These are phyloP conservation scores for Onygena corvina DNA, from an alignment of 2,329 filamentous ascomycete genomes.

Conservation along the genomic window DNA sequence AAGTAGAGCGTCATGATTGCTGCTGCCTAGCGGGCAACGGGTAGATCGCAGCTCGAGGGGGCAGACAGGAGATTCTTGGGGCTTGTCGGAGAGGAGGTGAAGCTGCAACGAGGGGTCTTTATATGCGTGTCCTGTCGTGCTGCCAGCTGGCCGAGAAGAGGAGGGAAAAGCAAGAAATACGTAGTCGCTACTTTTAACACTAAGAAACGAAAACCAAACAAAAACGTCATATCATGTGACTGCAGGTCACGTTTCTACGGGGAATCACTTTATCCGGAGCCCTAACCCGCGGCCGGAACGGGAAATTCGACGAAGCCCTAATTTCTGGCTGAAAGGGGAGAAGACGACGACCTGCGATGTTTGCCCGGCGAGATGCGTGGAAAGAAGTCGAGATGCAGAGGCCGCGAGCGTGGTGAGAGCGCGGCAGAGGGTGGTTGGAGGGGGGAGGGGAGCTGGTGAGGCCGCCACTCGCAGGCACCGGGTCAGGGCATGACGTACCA, in stretches of 20 bases:
- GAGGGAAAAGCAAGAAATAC: background rate
- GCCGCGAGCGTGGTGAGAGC: background rate
- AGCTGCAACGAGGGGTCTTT: no score
- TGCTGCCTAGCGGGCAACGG: background rate
- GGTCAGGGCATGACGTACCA: slow-evolving; percentile 9
- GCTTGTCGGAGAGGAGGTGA: no score
- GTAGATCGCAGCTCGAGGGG: background rate
- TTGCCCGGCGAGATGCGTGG: background rate
- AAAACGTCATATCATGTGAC: slow-evolving; percentile 7
- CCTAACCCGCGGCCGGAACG: background rate
- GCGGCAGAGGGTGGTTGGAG: background rate
- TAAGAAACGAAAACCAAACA: background rate
- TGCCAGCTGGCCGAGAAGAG: slow-evolving; percentile 1
- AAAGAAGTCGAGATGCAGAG: background rate
- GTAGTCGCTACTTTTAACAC: no score
- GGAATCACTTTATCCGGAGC: no score
- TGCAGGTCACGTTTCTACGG: no score
- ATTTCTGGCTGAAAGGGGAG: background rate
- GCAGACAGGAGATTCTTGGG: no score
- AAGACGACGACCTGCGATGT: slow-evolving; percentile 2
- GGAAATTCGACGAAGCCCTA: slow-evolving; percentile 5
- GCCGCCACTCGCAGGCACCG: slow-evolving; percentile 17
- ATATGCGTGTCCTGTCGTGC: background rate
- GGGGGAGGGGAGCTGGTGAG: slow-evolving; percentile 17
- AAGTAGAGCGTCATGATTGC: slow-evolving; percentile 57